These are phyloP conservation scores for Scedosporium aurantiacum DNA, from an alignment of 2,329 filamentous ascomycete species.

Conservation along the genomic window DNA sequence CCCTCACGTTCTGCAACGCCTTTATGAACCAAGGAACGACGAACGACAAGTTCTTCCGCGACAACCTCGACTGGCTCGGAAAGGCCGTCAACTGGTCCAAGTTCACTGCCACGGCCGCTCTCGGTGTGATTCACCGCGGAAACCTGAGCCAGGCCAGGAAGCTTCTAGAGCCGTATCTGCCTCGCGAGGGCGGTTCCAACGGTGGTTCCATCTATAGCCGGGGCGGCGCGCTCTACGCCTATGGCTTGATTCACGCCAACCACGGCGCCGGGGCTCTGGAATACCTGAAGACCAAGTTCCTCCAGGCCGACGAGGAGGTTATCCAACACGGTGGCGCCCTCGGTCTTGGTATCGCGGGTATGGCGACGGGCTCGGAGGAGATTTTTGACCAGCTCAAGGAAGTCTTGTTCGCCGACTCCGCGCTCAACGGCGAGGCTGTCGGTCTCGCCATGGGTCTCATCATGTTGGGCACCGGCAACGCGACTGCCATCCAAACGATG, in stretches of 20 bases:
- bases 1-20: conserved; percentile 92
- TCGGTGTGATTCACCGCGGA: conserved; percentile 92
- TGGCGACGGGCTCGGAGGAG: conserved; percentile 85
- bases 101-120: conserved; percentile 90
- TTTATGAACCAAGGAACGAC: conserved; percentile 99
- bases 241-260: conserved; percentile 94
- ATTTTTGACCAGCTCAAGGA: conserved; percentile 86
- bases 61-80: conserved; percentile 94
- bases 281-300: conserved; percentile 67
- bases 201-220: conserved; percentile 89
- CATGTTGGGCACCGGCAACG: conserved; percentile 96
- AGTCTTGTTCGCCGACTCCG: conserved; percentile 86
- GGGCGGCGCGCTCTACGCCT: conserved; percentile 88
- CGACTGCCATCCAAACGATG: conserved; percentile 90
- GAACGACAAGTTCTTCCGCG: conserved; percentile 95
- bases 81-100: conserved; percentile 99
- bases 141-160: conserved; percentile 91
- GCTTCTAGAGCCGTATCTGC: conserved; percentile 87
- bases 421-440: conserved; percentile 92
- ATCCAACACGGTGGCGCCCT: conserved; percentile 95
- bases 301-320: conserved; percentile 72
- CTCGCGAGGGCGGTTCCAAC: conserved; percentile 61
- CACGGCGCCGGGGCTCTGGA: conserved; percentile 84
- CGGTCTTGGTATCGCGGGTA: conserved; percentile 89
- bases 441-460: conserved; percentile 94